Evolutionary conservation across 164 flowering plant genomes (phyloP), one percentile per base, ranked within the genome.

Genomic region (Pachysandra terminalis): DNA sequence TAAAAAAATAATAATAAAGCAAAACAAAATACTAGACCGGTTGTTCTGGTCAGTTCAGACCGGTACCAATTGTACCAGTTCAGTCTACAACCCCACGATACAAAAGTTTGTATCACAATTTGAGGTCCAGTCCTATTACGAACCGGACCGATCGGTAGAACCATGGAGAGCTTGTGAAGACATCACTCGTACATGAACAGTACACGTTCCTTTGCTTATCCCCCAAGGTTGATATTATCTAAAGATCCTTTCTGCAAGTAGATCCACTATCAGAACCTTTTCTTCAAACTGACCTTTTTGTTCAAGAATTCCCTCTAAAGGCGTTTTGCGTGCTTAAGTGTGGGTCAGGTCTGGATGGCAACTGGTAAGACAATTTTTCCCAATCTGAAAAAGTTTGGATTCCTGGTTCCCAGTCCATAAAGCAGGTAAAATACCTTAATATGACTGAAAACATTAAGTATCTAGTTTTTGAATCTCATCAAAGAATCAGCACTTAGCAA

Each of bases 191-290:
- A 32, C 37, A 32, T n/a, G 37, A 32, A 32, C 37, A 32, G 37
- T n/a, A 7, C 7, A 32, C 5, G 37, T 32, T 32, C 37, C 37
- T 45, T 13, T 45, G 51, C 56, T 24, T 32, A 63, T 49, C 25
- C 25, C 32, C 15, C 8, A 26, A 16, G 56, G 8, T 21, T 9
- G 24, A 63, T 27, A 40, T 49, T 54, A 23, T 35, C 53, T 35
- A 57, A 56, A 56, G 61, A 22, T 35, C 61, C 68, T 45, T 58
- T 58, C 56, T 64, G 63, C 70, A 67, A 67, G 63, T 67, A 58
- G 70, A 49, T 45, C 70, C 70, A 67, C 70, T 26, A 56, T n/a
- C n/a, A 26, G 37, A n/a, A 10, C 25, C 16, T 27, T 41, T 48
- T 26, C 58, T 67, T n/a, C 55, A 26, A 26, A 67, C 35, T 54